phyloP scores from a whole-genome alignment of 2,329 filamentous ascomycete species.

The Hymenoscyphus scutula region DNA sequence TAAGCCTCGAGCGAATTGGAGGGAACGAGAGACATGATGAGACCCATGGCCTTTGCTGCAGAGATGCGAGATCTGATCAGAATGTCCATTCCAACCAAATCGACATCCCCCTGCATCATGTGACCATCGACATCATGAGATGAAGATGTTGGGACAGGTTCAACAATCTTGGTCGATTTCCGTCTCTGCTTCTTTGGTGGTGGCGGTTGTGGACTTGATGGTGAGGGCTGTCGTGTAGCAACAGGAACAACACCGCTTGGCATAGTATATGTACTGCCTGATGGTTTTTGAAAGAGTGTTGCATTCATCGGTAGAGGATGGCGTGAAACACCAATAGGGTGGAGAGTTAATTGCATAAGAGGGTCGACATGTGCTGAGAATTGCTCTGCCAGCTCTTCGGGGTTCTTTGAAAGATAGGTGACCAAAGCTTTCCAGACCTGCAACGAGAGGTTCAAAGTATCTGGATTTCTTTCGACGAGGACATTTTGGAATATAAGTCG shows the following conservation, averaged over 20 bases:
- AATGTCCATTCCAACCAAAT: constrained; percentile 85
- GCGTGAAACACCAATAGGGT: constrained; percentile 87
- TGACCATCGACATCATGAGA: constrained; percentile 95
- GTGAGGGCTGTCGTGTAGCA: constrained; percentile 40
- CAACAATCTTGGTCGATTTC: constrained; percentile 80
- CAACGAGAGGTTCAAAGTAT: constrained; percentile 76
- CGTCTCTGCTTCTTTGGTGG: constrained; percentile 73
- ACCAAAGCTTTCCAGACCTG: constrained; percentile 84
- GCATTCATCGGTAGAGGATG: constrained; percentile 92
- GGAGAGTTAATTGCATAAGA: constrained; percentile 80
- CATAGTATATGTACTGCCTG: constrained; percentile 75
- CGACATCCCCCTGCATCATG: constrained; percentile 96
- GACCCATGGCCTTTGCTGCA: constrained; percentile 81
- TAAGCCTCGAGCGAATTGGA: constrained; percentile 58
- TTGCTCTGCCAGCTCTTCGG: constrained; percentile 65
- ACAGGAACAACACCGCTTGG: constrained; percentile 45
- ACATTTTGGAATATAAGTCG: constrained; percentile 93
- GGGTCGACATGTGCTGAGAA: constrained; percentile 74
- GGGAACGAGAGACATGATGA: constrained; percentile 78
- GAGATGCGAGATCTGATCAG: constrained; percentile 87
- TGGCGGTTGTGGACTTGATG: constrained; percentile 53
- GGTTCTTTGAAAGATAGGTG: constrained; percentile 60
- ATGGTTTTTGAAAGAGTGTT: constrained; percentile 86
- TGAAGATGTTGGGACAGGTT: constrained; percentile 58
- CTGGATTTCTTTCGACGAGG: constrained; percentile 84